These are phyloP conservation scores for Lipomyces mesembrius DNA, from an alignment of 805 yeast species.

Conservation along the genomic window DNA sequence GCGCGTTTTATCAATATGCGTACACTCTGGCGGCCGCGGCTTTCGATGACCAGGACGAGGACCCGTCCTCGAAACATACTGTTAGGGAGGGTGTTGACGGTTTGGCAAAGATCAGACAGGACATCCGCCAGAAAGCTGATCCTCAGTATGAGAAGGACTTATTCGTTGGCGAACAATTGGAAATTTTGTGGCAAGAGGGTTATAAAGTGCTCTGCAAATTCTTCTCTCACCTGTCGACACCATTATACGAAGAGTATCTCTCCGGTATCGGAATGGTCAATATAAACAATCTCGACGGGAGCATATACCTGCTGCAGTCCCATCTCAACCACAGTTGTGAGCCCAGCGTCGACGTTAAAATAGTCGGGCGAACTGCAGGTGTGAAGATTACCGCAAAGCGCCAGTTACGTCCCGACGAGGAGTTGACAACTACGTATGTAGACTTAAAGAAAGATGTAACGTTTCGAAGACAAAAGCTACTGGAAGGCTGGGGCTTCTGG, in stretches of 20 bases:
- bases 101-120: conserved; percentile 74
- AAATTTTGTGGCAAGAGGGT: conserved; percentile 63
- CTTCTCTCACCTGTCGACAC: conserved; percentile 45
- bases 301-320: conserved; percentile 64
- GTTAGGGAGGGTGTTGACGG: conserved; percentile 55
- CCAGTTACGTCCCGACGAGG: conserved; percentile 66
- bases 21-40: conserved; percentile 48
- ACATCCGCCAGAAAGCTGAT: conserved; percentile 63
- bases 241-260: conserved; percentile 60
- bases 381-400: conserved; percentile 64
- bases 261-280: conserved; percentile 71
- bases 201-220: conserved; percentile 55
- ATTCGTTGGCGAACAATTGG: conserved; percentile 61
- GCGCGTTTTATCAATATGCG: conserved; percentile 68
- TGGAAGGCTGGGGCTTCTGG: conserved; percentile 79
- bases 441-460: conserved; percentile 65
- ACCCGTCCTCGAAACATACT: conserved; percentile 38
- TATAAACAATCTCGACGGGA: conserved; percentile 71
- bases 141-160: conserved; percentile 53
- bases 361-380: conserved; percentile 56
- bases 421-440: conserved; percentile 70
- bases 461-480: conserved; percentile 65
- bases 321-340: conserved; percentile 78
- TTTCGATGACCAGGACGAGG: conserved; percentile 20
- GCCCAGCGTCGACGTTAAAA: conserved; percentile 65